Base-by-base conservation (phyloP, 352 stramenopile genomes). In the Phytophthora pseudosyringae region DNA sequence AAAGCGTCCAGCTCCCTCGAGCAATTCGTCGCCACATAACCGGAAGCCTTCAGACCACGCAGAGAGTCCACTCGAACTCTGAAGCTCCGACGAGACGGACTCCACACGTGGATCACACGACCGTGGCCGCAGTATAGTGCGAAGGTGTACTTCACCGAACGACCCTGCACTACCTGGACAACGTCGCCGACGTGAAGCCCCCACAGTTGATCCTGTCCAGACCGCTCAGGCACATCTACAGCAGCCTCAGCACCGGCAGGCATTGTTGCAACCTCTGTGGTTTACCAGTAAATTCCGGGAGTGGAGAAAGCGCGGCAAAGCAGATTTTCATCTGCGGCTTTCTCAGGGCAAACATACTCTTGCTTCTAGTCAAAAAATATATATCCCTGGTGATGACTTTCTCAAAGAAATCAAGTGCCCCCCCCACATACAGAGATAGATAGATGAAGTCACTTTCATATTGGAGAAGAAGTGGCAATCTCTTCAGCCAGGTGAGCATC, bases 41-140 rank as follows among this genome's bases (percentile, higher is more conserved):
- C 72, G 2, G 61, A 33, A 3, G 15, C 11, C 35, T 62, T 25
- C 9, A 84, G 51, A n/a, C 48, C 55, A 16, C 76, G 73, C 12
- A 84, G 41, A 18, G 76, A 45, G 26, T 84, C 76, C 12, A 81
- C 44, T 18, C 76, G 76, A 59, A 84, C 64, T 29, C 76, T 62
- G 25, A 72, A 81, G 38, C 61, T 66, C 29, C 46, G 61, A 28
- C 76, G 69, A 46, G 65, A 57, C 50, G 44, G 67, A 36, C 69
- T 71, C 76, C 76, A 84, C 35, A 64, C 62, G 29, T 84, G 73
- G 31, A 84, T 81, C 36, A 80, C 67, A 15, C 55, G 76, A 26
- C 64, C 73, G 43, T 58, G 63, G 10, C 76, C 73, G 25, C n/a
- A 77, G 52, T 80, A 84, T 2, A 84, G 33, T 3, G 69, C 66